Evolutionary conservation across 139 green algal genomes (phyloP).

Genomic region (Auxenochlorella protothecoides): DNA sequence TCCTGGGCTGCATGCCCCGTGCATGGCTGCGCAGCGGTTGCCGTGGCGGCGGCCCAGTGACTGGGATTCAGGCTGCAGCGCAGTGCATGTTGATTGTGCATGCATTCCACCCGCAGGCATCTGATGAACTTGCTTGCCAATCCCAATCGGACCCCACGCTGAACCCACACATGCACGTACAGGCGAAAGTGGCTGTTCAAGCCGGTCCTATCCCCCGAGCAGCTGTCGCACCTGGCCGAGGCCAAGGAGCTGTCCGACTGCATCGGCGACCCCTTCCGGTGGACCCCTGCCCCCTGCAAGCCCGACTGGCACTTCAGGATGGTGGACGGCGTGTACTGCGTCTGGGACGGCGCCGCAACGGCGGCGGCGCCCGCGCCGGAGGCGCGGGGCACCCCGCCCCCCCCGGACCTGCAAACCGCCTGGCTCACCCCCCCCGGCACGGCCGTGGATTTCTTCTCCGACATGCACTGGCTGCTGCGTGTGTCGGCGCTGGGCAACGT

Average conservation of each 20-base stretch:
- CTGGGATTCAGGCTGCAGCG: no score
- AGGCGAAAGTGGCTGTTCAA: slow-evolving; percentile 79
- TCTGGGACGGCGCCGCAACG: slow-evolving; percentile 34
- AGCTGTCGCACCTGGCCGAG: slow-evolving; percentile 43
- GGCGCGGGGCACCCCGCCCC: slow-evolving; percentile 2
- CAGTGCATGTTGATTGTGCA: no score
- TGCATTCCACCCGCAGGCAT: no score
- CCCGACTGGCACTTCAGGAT: slow-evolving; percentile 56
- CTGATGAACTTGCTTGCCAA: no score
- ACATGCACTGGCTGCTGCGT: slow-evolving; percentile 70
- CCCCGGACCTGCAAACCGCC: slow-evolving; percentile 12
- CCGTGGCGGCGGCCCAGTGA: no score
- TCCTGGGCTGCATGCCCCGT: no score
- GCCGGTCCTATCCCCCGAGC: slow-evolving; percentile 14
- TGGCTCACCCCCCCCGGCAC: slow-evolving; percentile 42
- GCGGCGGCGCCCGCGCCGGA: background rate
- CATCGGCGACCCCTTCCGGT: slow-evolving; percentile 49
- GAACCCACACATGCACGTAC: background rate
- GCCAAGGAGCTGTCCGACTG: slow-evolving; percentile 41
- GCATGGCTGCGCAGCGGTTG: no score
- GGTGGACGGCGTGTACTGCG: slow-evolving; percentile 79
- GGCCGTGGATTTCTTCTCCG: slow-evolving; percentile 85
- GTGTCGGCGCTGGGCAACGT: slow-evolving; percentile 61
- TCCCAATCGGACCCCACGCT: no score
- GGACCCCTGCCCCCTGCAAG: slow-evolving; percentile 12